Percentiles rank a stretch among this genome's conserved stretches.
These are phyloP conservation scores for Rhizopogon salebrosus DNA, from an alignment of 768 basidiomycete genomes.

Conservation along the genomic window DNA sequence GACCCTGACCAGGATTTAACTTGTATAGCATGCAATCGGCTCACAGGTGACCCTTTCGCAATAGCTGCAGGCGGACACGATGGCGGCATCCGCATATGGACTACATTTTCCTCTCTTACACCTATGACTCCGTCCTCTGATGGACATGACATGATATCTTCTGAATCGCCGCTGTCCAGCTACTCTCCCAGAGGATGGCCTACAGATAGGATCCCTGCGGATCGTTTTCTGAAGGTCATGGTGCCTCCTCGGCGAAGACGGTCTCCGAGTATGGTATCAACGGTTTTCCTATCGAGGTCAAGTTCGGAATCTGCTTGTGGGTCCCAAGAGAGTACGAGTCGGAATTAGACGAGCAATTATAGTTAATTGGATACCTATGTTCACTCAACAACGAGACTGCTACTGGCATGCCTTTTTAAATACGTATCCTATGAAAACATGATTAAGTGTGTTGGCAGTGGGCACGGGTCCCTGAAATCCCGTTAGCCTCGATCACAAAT, in stretches of 20 bases:
- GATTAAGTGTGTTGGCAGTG: too few species aligned
- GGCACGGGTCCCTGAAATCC: not conserved
- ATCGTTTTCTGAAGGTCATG: not conserved
- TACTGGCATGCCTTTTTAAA: not conserved
- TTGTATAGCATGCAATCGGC: slow-evolving; percentile 76
- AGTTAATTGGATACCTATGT: not conserved
- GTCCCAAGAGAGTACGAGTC: not conserved
- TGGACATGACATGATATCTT: not conserved
- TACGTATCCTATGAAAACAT: not conserved
- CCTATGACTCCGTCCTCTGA: not conserved
- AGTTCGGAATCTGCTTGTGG: not conserved
- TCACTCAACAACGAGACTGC: not conserved
- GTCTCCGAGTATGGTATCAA: not conserved
- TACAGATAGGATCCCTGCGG: not conserved
- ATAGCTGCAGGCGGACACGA: slow-evolving; percentile 77
- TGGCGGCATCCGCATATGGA: slow-evolving; percentile 72
- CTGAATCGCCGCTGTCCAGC: slow-evolving; percentile 5
- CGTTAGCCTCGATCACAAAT: not conserved
- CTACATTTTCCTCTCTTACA: slow-evolving; percentile 23
- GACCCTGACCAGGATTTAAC: slow-evolving; percentile 62
- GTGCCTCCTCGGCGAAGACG: not conserved
- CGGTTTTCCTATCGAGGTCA: not conserved
- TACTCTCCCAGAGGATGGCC: not conserved
- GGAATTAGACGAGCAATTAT: not conserved
- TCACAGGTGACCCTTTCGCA: slow-evolving; percentile 41